Evolutionary conservation across 345 rosid species (phyloP), one percentile per base, ranked within the genome.

Genomic region (Trapa bicornis): DNA sequence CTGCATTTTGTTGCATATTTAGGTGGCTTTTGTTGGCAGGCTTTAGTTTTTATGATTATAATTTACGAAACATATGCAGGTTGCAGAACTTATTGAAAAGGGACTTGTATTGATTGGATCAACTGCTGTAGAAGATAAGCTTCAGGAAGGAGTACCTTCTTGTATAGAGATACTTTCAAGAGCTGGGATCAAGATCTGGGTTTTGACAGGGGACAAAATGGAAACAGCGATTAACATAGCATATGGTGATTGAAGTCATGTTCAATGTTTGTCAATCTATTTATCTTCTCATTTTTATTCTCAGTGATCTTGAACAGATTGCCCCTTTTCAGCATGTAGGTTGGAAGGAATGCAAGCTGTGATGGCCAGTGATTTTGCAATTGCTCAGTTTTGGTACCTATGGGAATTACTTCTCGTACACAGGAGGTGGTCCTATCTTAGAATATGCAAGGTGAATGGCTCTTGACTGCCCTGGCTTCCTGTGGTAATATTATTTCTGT

Each of bases 321-420:
- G 32, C 48, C 71, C 72, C 64, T 72, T 68, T 81, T 79, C 89
- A 95, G 99, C 99, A 35, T 95, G 99, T 89, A 95, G 91, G 85
- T 43, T 85, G 82, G 99, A 95, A 78, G 99, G 99, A 69, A 91
- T 91, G 98, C 96, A 95, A 82, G 99, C 98, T 65, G 99, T 91
- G 75, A 95, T 95, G 98, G 99, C 99, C 61, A 95, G 99, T 86
- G 99, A 95, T 78, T 95, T 91, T 83, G 93, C 99, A 69, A 89
- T 95, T 77, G 98, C 99, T 60, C 99, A 95, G 78, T 95, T 91
- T 75, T 87, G 96, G 61, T 95, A 74, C 78, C 96, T 95, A 67
- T 80, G 88, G 37, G 99, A 95, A 80, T 81, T 95, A 72, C 96
- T 95, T 73, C 96, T 95, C 68, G 98, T 95, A 75, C 99, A 95